A percentile compares a stretch with the other conserved stretches of the same genome.
Evolutionary conservation across 1,284 basidiomycete species (phyloP).

Genomic region (Mycosarcoma maydis): DNA sequence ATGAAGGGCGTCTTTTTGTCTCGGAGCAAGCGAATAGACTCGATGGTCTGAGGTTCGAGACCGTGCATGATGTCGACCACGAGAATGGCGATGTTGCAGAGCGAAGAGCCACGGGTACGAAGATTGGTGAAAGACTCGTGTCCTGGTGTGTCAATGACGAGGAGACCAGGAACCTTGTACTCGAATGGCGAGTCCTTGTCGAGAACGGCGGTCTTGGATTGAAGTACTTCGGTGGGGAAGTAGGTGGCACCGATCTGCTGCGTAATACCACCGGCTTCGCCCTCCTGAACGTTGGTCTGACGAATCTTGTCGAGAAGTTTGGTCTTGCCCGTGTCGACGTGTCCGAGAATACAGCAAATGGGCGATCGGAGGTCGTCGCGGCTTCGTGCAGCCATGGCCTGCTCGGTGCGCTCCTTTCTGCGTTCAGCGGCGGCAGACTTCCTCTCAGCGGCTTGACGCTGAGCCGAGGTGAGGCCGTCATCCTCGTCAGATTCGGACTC

Average conservation of each 20-base stretch:
- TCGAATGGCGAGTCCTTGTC: slow-evolving; percentile 86
- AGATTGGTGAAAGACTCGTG: slow-evolving; percentile 99
- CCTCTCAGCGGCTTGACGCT: slow-evolving; percentile 75
- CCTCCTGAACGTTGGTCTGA: slow-evolving; percentile 99
- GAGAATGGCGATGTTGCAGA: slow-evolving; percentile 98
- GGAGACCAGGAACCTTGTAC: slow-evolving; percentile 95
- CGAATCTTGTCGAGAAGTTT: slow-evolving; percentile 99
- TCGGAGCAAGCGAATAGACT: slow-evolving; percentile 89
- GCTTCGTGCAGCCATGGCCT: slow-evolving; percentile 84
- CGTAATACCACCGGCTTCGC: slow-evolving; percentile 99
- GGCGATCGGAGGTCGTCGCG: slow-evolving; percentile 93
- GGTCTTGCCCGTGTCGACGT: slow-evolving; percentile 99
- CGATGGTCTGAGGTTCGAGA: slow-evolving; percentile 94
- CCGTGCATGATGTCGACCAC: slow-evolving; percentile 99
- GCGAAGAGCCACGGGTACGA: slow-evolving; percentile 91
- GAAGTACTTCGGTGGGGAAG: slow-evolving; percentile 97
- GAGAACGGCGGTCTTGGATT: slow-evolving; percentile 88
- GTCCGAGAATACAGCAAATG: slow-evolving; percentile 98
- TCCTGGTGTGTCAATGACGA: slow-evolving; percentile 97
- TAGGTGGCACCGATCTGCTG: slow-evolving; percentile 99
- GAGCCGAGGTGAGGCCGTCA: slow-evolving; percentile 65
- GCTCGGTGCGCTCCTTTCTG: slow-evolving; percentile 82
- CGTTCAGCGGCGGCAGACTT: slow-evolving; percentile 87
- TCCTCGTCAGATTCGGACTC: slow-evolving; percentile 63
- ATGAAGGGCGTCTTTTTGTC: slow-evolving; percentile 99